Evolutionary conservation across 192 early-diverging fungal genomes (phyloP).

Genomic region (Entomortierella lignicola): DNA sequence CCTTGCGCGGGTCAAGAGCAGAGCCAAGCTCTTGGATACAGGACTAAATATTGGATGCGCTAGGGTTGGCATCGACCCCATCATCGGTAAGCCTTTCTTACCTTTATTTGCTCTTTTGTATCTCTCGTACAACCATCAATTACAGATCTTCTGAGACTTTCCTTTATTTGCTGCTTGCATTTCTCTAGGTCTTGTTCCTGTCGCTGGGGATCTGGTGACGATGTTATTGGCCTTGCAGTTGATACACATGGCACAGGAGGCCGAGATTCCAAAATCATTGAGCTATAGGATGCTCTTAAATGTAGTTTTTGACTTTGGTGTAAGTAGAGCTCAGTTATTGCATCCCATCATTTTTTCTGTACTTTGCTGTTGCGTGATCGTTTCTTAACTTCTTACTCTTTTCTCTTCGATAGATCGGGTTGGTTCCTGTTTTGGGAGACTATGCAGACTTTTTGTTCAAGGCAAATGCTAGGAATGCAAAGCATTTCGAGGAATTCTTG

Average conservation of each 20-base stretch:
- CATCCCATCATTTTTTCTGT: too few relatives aligned
- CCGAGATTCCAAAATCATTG: conserved; percentile 56
- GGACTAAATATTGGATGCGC: conserved; percentile 55
- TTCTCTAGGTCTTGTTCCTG: conserved; percentile 61
- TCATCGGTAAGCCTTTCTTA: conserved; percentile 47
- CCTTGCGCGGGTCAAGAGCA: conserved; percentile 55
- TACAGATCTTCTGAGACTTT: neutral
- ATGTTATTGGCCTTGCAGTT: conserved; percentile 54
- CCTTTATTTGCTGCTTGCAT: neutral
- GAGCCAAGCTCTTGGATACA: conserved; percentile 59
- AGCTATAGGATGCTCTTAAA: conserved; percentile 59
- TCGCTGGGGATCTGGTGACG: conserved; percentile 60
- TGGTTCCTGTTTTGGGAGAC: conserved; percentile 64
- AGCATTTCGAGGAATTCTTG: conserved; percentile 62
- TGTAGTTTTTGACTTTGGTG: conserved; percentile 62
- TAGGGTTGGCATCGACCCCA: conserved; percentile 59
- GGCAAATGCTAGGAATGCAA: conserved; percentile 62
- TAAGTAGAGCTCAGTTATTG: conserved; percentile 38
- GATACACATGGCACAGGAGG: conserved; percentile 54
- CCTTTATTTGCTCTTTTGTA: neutral
- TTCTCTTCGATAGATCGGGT: conserved; percentile 56
- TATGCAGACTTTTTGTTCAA: conserved; percentile 62
- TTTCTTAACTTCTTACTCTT: neutral
- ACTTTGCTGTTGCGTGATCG: too few relatives aligned
- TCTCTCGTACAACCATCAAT: neutral